Evolutionary conservation across 495 filamentous ascomycete genomes (phyloP).

Genomic region (Aspergillus carlsbadensis): DNA sequence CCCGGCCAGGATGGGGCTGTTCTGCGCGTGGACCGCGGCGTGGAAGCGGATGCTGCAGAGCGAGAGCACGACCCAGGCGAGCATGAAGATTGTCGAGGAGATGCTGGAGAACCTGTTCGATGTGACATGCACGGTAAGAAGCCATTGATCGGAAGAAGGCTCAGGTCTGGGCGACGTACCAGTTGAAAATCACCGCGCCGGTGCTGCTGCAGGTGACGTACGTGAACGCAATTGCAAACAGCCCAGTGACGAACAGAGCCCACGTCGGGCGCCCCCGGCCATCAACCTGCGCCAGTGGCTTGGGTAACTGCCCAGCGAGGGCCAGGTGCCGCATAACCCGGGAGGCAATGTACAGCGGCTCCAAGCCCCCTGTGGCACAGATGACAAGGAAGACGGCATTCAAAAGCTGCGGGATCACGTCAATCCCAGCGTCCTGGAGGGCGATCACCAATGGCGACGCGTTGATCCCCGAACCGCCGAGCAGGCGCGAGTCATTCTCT

Average conservation of each 20-base stretch:
- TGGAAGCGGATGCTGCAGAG: conserved; percentile 31
- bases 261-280: conserved; percentile 23
- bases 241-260: conserved; percentile 23
- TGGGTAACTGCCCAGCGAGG: conserved; percentile 22
- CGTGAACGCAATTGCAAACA: conserved; percentile 21
- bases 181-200: conserved; percentile 11
- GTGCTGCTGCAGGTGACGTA: conserved; percentile 30
- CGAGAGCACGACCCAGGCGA: conserved; percentile 31
- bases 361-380: conserved; percentile 27
- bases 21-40: conserved; percentile 29
- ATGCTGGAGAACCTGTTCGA: conserved; percentile 30
- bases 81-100: conserved; percentile 31
- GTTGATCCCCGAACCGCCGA: too few species aligned
- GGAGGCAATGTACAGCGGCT: conserved; percentile 30
- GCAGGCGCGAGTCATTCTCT: too few species aligned
- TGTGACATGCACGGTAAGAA: too few species aligned
- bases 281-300: conserved; percentile 26
- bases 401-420: conserved; percentile 25
- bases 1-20: conserved; percentile 21
- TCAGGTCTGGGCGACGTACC: too few species aligned
- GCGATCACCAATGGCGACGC: too few species aligned
- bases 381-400: conserved; percentile 32
- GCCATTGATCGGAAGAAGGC: too few species aligned
- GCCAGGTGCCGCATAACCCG: conserved; percentile 30
- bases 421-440: conserved; percentile 24